Base-by-base conservation (phyloP, 371 early-diverging fungal species). In the Thermomucor indicae-seudaticae region DNA sequence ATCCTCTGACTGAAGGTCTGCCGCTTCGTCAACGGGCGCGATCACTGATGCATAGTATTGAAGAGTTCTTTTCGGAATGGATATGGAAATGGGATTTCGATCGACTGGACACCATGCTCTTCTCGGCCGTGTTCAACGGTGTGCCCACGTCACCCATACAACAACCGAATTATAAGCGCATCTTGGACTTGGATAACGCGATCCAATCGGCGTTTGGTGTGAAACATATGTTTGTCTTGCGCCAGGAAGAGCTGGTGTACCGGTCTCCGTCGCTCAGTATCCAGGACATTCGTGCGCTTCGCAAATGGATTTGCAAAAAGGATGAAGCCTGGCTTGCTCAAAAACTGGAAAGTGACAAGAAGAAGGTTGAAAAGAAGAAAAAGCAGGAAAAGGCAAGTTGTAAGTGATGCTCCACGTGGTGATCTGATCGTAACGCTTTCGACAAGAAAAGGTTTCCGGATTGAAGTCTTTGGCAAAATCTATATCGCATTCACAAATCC, bases 41-140 rank as follows among this genome's bases (percentile, higher is more conserved):
- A 11, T 55, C 67, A 8, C 50, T 82, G 20, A 71, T 68, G 65
- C 64, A 72, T 37, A 53, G 53, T 11, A 70, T 76, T 40, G 83
- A 82, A 54, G 83, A 82, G 57, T 84, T 84, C 47, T 84, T 81
- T 49, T 78, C 77, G 4, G 70, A 78, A 12, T 82, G 83, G 85
- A 80, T 84, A 27, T 75, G 78, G 65, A 61, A 76, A 38, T 82
- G 81, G 85, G 78, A 84, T 50, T 81, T 82, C 59, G 80, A 81
- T 62, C 67, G 67, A n/a, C 39, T 62, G 29, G 71, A 69, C 47
- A 64, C 54, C 17, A 68, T 68, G 61, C 49, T 65, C 3, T 67
- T 65, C 48, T 40, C 55, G 1, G 61, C 66, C 14, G 67, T 75
- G 1, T 72, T 77, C 38, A 67, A 77, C 38, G 68, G 71, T 12